These are phyloP conservation scores for Xanthoconium stramineum DNA, from an alignment of 768 basidiomycete genomes.

Conservation along the genomic window DNA sequence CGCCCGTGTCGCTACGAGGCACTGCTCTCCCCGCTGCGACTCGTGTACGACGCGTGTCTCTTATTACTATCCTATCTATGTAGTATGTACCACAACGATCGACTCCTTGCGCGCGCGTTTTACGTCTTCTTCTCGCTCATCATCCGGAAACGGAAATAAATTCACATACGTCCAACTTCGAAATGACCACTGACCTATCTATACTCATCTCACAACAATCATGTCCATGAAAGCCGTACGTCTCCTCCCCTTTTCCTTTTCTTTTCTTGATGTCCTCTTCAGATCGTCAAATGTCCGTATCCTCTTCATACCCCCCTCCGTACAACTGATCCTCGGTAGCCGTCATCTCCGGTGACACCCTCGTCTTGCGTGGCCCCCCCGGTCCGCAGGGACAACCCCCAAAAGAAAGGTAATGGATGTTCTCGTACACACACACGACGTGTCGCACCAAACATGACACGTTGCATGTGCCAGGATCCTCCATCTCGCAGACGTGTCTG, in stretches of 20 bases:
- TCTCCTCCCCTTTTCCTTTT: conserved; percentile 1
- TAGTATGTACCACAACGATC: no score
- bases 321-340: conserved; percentile 44
- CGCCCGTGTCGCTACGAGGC: background rate
- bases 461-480: conserved; percentile 55
- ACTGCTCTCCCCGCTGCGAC: conserved; percentile 1
- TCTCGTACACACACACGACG: background rate
- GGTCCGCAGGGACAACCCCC: conserved; percentile 83
- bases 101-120: no score
- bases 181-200: background rate
- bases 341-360: conserved; percentile 87
- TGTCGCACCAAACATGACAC: conserved; percentile 9
- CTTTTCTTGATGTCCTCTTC: background rate
- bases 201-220: conserved; percentile 20
- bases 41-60: background rate
- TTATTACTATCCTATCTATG: no score
- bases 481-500: conserved; percentile 82
- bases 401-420: conserved; percentile 70
- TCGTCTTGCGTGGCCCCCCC: conserved; percentile 74
- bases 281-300: conserved; percentile 62
- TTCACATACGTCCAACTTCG: background rate
- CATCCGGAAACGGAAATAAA: background rate
- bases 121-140: no score
- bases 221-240: conserved; percentile 77
- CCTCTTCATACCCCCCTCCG: background rate